phyloP scores from a whole-genome alignment of 2,329 filamentous ascomycete species.

The Aspergillus alliaceus region DNA sequence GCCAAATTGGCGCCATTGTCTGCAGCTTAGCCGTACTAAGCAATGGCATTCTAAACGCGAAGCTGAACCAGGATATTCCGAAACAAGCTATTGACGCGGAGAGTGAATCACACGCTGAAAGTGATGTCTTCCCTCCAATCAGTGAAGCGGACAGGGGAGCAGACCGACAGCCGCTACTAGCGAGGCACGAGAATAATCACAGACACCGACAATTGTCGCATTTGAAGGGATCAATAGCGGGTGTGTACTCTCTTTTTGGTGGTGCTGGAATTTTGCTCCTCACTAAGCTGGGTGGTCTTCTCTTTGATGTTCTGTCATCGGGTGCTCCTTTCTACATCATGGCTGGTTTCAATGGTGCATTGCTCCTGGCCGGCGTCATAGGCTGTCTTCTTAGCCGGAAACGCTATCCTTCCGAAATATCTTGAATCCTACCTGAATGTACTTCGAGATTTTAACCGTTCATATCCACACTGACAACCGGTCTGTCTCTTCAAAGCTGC shows the following conservation, averaged over 20 bases:
- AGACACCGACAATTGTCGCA: slow-evolving; percentile 44
- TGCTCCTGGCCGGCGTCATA: slow-evolving; percentile 52
- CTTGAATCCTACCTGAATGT: not conserved
- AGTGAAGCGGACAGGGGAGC: slow-evolving; percentile 7
- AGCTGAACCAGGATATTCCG: slow-evolving; percentile 14
- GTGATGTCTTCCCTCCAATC: not conserved
- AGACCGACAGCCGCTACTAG: slow-evolving; percentile 30
- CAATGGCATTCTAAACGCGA: slow-evolving; percentile 65
- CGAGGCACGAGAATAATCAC: slow-evolving; percentile 19
- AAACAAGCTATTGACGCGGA: slow-evolving; percentile 15
- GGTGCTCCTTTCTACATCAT: slow-evolving; percentile 94
- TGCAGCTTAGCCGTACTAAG: slow-evolving; percentile 89
- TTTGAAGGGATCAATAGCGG: slow-evolving; percentile 91
- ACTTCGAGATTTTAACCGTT: too few relatives aligned
- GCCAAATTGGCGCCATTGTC: slow-evolving; percentile 94
- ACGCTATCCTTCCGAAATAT: not conserved
- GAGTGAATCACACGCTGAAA: not conserved
- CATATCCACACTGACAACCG: too few relatives aligned
- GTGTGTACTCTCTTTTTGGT: slow-evolving; percentile 88
- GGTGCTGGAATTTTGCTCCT: slow-evolving; percentile 86
- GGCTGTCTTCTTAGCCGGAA: slow-evolving; percentile 24
- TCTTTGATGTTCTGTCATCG: slow-evolving; percentile 75
- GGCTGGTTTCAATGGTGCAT: slow-evolving; percentile 77
- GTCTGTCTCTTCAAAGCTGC: too few relatives aligned
- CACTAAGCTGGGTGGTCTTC: slow-evolving; percentile 82